These are phyloP conservation scores for Phytomonas sp. DNA, from an alignment of 208 protist species.

Conservation along the genomic window DNA sequence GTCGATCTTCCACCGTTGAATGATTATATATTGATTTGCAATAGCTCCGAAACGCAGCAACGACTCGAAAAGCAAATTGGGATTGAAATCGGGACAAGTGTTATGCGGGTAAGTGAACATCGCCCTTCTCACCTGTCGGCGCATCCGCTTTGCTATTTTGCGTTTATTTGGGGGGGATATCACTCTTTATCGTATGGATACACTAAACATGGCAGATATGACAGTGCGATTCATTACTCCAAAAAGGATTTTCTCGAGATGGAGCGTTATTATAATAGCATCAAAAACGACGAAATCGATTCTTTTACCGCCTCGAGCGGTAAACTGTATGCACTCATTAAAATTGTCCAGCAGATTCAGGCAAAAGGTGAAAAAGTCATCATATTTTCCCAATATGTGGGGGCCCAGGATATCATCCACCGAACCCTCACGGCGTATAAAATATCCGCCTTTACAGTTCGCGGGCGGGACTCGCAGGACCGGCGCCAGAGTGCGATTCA, in stretches of 20 bases:
- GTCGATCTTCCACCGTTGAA: slow-evolving; percentile 69
- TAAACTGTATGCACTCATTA: slow-evolving; percentile 63
- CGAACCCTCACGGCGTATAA: slow-evolving; percentile 41
- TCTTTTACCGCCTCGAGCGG: slow-evolving; percentile 58
- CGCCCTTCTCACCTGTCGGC: slow-evolving; percentile 66
- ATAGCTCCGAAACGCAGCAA: slow-evolving; percentile 41
- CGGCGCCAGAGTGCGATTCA: slow-evolving; percentile 41
- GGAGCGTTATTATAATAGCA: slow-evolving; percentile 35
- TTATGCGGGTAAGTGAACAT: slow-evolving; percentile 51
- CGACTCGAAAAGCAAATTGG: slow-evolving; percentile 20
- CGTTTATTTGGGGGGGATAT: slow-evolving; percentile 48
- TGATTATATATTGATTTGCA: slow-evolving; percentile 80
- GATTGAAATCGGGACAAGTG: background rate
- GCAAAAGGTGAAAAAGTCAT: slow-evolving; percentile 61
- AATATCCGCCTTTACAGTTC: slow-evolving; percentile 48
- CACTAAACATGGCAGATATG: slow-evolving; percentile 6
- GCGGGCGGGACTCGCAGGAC: slow-evolving; percentile 59
- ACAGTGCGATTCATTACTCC: background rate
- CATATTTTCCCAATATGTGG: slow-evolving; percentile 85
- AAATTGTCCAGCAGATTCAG: slow-evolving; percentile 43
- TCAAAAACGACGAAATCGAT: slow-evolving; percentile 31
- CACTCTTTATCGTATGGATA: slow-evolving; percentile 28
- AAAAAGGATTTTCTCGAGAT: slow-evolving; percentile 7
- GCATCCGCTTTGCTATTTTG: slow-evolving; percentile 78
- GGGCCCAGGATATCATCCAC: slow-evolving; percentile 72